Percentiles rank a stretch among this genome's conserved stretches.
Conservation (phyloP, 2,329 filamentous ascomycete species). For the Trichoderma polysporum region DNA sequence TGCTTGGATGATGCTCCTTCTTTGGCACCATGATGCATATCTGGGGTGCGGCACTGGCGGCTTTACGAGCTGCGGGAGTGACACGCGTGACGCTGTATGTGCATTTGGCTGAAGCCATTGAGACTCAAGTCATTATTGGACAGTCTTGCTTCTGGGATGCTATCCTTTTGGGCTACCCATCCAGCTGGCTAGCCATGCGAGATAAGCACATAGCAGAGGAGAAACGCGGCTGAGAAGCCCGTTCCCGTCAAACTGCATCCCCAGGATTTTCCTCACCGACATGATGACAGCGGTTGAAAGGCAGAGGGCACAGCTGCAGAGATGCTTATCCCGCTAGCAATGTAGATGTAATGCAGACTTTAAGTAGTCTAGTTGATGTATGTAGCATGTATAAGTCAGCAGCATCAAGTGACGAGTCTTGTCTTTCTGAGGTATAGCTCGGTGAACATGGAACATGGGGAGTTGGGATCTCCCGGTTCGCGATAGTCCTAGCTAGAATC, state of each 20-base stretch:
- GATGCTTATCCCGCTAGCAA: neutral
- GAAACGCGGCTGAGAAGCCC: neutral
- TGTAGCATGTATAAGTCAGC: conserved; percentile 11
- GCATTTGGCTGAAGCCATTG: neutral
- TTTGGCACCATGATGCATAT: neutral
- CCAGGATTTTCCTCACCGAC: conserved; percentile 11
- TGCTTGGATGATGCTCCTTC: conserved; percentile 11
- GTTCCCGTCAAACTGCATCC: neutral
- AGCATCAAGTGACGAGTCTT: neutral
- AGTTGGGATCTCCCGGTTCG: neutral
- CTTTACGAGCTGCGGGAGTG: conserved; percentile 9
- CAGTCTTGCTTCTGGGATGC: neutral
- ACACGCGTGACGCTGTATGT: conserved; percentile 3
- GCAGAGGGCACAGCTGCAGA: neutral
- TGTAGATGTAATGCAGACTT: neutral
- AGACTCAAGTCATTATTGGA: neutral
- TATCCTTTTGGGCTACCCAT: neutral
- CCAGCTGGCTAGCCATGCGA: neutral
- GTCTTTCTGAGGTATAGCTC: conserved; percentile 1
- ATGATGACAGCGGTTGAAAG: neutral
- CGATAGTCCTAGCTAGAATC: neutral
- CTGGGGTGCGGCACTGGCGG: conserved; percentile 15
- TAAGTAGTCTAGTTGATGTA: neutral
- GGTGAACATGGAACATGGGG: neutral
- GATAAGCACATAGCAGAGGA: neutral